Percentiles rank a stretch among this genome's conserved stretches.
Evolutionary conservation across 805 yeast genomes (phyloP).

Genomic region (Candida vartiovaarae): DNA sequence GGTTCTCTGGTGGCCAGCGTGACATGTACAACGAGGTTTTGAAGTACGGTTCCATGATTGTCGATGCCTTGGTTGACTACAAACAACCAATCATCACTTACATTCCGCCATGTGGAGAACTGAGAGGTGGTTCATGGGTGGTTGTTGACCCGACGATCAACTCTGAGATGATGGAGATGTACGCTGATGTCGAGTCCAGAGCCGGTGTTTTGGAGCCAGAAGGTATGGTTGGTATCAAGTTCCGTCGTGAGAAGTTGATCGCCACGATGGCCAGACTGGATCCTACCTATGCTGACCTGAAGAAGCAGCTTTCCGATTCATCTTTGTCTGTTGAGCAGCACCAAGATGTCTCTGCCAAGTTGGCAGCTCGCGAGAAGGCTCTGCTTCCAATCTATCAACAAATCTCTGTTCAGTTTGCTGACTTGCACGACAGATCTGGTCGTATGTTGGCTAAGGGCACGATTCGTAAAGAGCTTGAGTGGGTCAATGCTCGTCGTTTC

Average conservation of each 20-base stretch:
- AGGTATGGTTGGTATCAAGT: conserved; percentile 98
- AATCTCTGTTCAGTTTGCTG: conserved; percentile 93
- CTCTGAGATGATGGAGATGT: conserved; percentile 98
- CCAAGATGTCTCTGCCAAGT: conserved; percentile 53
- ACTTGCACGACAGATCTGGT: conserved; percentile 93
- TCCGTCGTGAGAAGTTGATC: conserved; percentile 85
- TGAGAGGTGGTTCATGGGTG: conserved; percentile 99
- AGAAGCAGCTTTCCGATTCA: conserved; percentile 47
- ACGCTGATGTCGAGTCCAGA: conserved; percentile 91
- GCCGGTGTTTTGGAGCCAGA: conserved; percentile 99
- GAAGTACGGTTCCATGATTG: conserved; percentile 95
- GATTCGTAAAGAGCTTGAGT: conserved; percentile 76
- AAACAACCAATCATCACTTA: conserved; percentile 95
- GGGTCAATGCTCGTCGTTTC: conserved; percentile 86
- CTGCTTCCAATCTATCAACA: conserved; percentile 87
- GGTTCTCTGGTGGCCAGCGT: conserved; percentile 99
- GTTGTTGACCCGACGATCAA: conserved; percentile 98
- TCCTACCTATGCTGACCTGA: conserved; percentile 60
- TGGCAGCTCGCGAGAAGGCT: conserved; percentile 70
- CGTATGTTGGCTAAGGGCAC: conserved; percentile 96
- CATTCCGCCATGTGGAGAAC: conserved; percentile 97
- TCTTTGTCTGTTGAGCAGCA: conserved; percentile 57
- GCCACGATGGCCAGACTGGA: conserved; percentile 92
- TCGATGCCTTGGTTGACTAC: conserved; percentile 92
- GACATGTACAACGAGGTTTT: conserved; percentile 98